Evolutionary conservation across 2,329 filamentous ascomycete species (phyloP).

Genomic region (Dactylonectria macrodidyma): DNA sequence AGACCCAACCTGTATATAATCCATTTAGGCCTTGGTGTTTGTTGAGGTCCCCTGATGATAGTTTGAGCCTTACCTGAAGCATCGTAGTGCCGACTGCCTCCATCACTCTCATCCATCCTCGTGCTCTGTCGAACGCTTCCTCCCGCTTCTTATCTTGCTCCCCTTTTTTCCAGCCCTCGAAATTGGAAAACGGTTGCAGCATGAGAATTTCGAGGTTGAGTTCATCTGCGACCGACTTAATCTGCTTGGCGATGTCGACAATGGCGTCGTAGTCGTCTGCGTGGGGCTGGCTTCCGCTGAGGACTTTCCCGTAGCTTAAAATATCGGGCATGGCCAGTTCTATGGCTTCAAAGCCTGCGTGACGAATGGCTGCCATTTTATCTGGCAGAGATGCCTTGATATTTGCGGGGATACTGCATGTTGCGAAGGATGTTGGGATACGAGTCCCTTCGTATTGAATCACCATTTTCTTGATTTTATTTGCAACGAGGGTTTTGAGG

Average conservation of each 20-base stretch:
- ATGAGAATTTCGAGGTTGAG: constrained; percentile 75
- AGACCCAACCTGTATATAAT: constrained; percentile 65
- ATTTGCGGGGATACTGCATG: constrained; percentile 67
- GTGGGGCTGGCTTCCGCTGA: constrained; percentile 65
- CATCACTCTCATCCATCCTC: constrained; percentile 81
- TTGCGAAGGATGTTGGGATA: constrained; percentile 60
- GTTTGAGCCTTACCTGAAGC: constrained; percentile 69
- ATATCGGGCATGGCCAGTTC: constrained; percentile 85
- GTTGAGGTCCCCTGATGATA: neutral
- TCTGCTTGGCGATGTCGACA: constrained; percentile 65
- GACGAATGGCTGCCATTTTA: constrained; percentile 74
- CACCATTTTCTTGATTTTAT: too few species aligned
- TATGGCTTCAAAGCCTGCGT: constrained; percentile 76
- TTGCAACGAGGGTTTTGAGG: too few species aligned
- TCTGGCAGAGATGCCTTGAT: constrained; percentile 67
- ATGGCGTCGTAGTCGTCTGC: constrained; percentile 74
- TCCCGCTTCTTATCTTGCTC: constrained; percentile 66
- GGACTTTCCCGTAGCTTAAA: constrained; percentile 69
- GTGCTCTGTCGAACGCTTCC: constrained; percentile 74
- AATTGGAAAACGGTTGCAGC: constrained; percentile 83
- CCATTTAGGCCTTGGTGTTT: neutral
- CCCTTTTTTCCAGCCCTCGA: constrained; percentile 78
- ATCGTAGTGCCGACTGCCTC: constrained; percentile 77
- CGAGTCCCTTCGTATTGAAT: too few species aligned
- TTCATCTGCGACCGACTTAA: constrained; percentile 68